Evolutionary conservation across 805 yeast species (phyloP).

Genomic region (Barnettozyma sp.): DNA sequence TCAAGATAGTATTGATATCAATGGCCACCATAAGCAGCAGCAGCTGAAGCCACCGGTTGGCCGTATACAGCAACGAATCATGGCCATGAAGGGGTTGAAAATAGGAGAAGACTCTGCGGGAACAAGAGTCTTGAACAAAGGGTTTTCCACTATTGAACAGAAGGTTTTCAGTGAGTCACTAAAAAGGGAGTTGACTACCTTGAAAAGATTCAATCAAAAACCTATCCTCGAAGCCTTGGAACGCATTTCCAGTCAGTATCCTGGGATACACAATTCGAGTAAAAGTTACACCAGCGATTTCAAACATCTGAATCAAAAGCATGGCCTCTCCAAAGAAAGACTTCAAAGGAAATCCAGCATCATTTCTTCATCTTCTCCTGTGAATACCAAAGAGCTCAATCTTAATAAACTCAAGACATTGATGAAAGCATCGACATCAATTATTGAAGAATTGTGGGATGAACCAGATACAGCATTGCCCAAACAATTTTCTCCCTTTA

Average conservation of each 20-base stretch:
- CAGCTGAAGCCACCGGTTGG: constrained; percentile 10
- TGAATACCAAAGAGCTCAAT: constrained; percentile 3
- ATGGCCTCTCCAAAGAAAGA: too few relatives aligned
- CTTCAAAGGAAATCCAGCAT: too few relatives aligned
- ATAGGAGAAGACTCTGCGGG: constrained; percentile 8
- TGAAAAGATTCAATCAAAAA: constrained; percentile 17
- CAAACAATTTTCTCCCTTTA: too few relatives aligned
- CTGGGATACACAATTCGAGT: too few relatives aligned
- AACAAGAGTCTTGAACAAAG: constrained; percentile 1
- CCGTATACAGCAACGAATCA: constrained; percentile 22
- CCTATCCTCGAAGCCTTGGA: constrained; percentile 14
- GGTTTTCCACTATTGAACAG: constrained; percentile 18
- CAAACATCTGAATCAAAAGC: too few relatives aligned
- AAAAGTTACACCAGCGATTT: neutral
- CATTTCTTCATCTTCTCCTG: too few relatives aligned
- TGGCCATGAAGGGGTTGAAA: constrained; percentile 14
- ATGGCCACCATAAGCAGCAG: neutral
- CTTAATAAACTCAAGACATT: constrained; percentile 6
- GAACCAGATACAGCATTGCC: constrained; percentile 3
- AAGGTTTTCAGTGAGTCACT: constrained; percentile 20
- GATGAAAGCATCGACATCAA: constrained; percentile 5
- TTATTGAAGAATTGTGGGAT: constrained; percentile 8
- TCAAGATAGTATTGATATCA: too few relatives aligned
- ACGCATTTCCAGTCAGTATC: constrained; percentile 4
- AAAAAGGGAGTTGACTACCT: constrained; percentile 17